Evolutionary conservation across 371 early-diverging fungal genomes (phyloP), one percentile per base, ranked within the genome.

Genomic region (Mucor irregularis): DNA sequence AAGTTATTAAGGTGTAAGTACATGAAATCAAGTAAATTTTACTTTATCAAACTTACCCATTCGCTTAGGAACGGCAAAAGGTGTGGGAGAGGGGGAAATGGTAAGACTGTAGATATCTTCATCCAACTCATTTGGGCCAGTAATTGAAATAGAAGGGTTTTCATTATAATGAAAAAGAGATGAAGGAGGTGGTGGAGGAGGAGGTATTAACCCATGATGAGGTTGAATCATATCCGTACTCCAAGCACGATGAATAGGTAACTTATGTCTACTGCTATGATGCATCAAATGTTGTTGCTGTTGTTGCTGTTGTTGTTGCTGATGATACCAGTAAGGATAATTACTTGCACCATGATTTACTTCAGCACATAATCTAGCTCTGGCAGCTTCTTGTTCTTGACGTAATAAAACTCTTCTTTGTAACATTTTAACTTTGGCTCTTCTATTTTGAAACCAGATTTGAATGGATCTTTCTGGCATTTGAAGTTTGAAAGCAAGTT

Each of bases 401-500:
- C 76, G 75, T 44, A 82, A 69, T 37, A 80, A 56, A 10, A 80
- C 73, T 35, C 81, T 58, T 51, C 76, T 73, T 49, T 82, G 82
- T 37, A 80, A 69, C 68, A 80, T 87, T 77, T 94, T 96, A 22
- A 88, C 89, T 74, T 95, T 96, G 39, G 97, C 96, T 43, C 99
- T 83, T 64, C 95, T 83, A 84, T 99, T 99, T 72, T 99, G 99
- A 82, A 99, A 99, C 99, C 99, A 99, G 59, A 99, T 95, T 69
- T 98, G 97, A 56, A 99, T 94, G 14, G 94, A 88, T 65, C 94
- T 81, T 57, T 89, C 88, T 22, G 96, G 91, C 96, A 98, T 96
- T 56, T 89, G 84, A 17, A 98, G 82, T 62, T 92, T 85, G 49
- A 81, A 78, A 26, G 94, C 90, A 24, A 98, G 83, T 30, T 85